Base-by-base conservation (phyloP, 202 grass and related monocot species). In the Brachypodium distachyon region DNA sequence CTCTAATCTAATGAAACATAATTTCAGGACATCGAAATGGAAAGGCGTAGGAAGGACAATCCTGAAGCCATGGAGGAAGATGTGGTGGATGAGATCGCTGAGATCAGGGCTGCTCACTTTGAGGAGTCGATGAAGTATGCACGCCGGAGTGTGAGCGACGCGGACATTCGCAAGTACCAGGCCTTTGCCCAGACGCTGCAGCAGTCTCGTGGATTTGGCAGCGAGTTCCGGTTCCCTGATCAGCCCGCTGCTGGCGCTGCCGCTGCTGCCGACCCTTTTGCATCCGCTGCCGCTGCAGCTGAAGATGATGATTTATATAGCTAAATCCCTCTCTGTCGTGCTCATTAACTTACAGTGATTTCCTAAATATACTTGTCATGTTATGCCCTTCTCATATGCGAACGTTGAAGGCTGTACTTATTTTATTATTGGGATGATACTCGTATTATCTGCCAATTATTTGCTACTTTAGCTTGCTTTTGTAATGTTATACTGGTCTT, bases 101-200 rank as follows among this genome's bases (percentile, higher is more conserved):
- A 92, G 62, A 92, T 92, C 90, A 86, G 67, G 74, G 70, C 36
- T 8, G 79, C 38, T 16, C 90, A 92, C 77, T 92, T 92, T 0
- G 90, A 89, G 43, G 86, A 89, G 42, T 85, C 86, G 3, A 92
- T 92, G 90, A 92, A 86, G 60, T 89, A 77, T 29, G 86, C 90
- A 0, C 90, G 86, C 28, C 44, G 82, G 26, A 88, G 90, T 41
- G 90, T 92, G 26, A 93, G 90, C 11, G 93, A 97, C 5, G 90
- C 93, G 0, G 90, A 93, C 74, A 97, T 97, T 48, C 87, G 93
- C 58, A 97, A 97, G 73, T 97, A 97, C 65, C 93, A 97, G 71
- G 93, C 93, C 12, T 97, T 97, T 19, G 93, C 93, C 19, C 93
- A 97, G 70, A 97, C 93, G 1, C 80, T 97, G 52, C 93, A 97